These are phyloP conservation scores for Amesomyces nigricolor DNA, from an alignment of 2,329 filamentous ascomycete genomes.

Conservation along the genomic window DNA sequence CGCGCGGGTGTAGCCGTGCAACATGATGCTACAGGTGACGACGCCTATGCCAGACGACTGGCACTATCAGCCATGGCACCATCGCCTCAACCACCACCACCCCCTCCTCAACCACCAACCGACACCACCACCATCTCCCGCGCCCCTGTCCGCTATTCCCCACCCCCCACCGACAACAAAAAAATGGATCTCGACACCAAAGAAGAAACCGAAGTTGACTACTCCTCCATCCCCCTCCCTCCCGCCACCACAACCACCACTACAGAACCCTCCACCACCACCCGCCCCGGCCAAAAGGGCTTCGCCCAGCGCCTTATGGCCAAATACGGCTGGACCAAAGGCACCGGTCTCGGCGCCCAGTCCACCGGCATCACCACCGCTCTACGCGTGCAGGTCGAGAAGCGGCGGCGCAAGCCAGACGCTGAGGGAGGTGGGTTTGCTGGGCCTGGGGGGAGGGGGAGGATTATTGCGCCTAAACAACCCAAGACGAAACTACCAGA, in stretches of 20 bases:
- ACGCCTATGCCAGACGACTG: conserved; percentile 60
- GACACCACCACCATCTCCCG: conserved; percentile 30
- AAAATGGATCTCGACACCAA: conserved; percentile 39
- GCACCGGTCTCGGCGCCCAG: conserved; percentile 77
- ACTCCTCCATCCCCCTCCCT: conserved; percentile 38
- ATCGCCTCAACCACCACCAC: conserved; percentile 32
- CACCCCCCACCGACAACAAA: conserved; percentile 31
- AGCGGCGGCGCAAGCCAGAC: conserved; percentile 72
- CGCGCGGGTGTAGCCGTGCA: conserved; percentile 38
- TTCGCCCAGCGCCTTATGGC: conserved; percentile 85
- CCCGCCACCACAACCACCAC: conserved; percentile 32
- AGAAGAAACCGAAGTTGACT: conserved; percentile 32
- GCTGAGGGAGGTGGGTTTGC: conserved; percentile 74
- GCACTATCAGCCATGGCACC: conserved; percentile 46
- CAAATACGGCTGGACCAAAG: conserved; percentile 91
- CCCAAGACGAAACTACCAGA: conserved; percentile 38
- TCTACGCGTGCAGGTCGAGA: conserved; percentile 77
- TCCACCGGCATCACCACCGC: conserved; percentile 80
- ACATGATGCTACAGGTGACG: conserved; percentile 60
- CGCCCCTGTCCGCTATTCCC: conserved; percentile 30
- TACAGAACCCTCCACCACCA: conserved; percentile 47
- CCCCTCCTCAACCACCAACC: conserved; percentile 26
- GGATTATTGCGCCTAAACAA: conserved; percentile 73
- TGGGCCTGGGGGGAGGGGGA: conserved; percentile 62
- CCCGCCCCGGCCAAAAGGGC: conserved; percentile 70